Evolutionary conservation across 805 yeast species (phyloP).

Genomic region (Ogataea methanolica): DNA sequence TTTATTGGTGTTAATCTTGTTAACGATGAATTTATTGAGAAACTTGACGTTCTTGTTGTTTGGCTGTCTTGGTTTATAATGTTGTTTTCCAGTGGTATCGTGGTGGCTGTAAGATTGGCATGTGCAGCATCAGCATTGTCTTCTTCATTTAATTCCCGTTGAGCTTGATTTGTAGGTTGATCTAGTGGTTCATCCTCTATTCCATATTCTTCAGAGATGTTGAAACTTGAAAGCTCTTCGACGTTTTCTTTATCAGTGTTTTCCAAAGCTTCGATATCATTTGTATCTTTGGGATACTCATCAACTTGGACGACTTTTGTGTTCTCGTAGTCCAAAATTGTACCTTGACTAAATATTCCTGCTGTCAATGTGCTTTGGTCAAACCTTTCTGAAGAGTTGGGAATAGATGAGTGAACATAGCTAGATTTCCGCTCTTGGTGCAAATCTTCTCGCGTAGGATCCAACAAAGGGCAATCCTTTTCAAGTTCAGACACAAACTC

Average conservation of each 20-base stretch:
- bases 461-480: too few species aligned
- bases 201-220: constrained; percentile 3
- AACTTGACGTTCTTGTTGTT: background rate
- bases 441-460: too few species aligned
- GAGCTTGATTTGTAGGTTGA: too few species aligned
- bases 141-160: too few species aligned
- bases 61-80: background rate
- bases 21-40: background rate
- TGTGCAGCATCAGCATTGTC: too few species aligned
- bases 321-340: constrained; percentile 4
- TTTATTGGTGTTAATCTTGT: constrained; percentile 8
- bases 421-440: too few species aligned
- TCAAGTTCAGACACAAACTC: too few species aligned
- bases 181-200: background rate
- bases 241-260: background rate
- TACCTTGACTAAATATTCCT: background rate
- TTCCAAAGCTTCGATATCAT: background rate
- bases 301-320: constrained; percentile 4
- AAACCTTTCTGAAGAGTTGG: background rate
- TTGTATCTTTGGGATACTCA: background rate
- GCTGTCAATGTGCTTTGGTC: background rate
- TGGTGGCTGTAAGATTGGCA: background rate
- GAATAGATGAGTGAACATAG: background rate
- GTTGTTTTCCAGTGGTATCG: background rate
- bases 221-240: constrained; percentile 7